Evolutionary conservation across 192 early-diverging fungal genomes (phyloP).

Genomic region (Linnemannia hyalina): DNA sequence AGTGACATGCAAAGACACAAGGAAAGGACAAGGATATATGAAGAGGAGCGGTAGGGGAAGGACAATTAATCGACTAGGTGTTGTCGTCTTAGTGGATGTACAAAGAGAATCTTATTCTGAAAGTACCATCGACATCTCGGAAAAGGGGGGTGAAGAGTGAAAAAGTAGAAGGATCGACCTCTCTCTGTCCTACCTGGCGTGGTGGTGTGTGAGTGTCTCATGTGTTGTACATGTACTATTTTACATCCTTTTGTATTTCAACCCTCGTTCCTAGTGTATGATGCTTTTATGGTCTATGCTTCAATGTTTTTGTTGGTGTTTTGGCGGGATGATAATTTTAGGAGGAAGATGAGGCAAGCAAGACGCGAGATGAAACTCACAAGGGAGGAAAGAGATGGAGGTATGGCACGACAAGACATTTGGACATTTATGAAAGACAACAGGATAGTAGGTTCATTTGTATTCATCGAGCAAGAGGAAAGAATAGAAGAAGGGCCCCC

Average conservation of each 20-base stretch:
- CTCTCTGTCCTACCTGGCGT: background rate
- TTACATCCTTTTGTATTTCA: background rate
- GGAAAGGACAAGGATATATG: background rate
- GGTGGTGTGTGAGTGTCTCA: background rate
- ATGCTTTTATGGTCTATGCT: background rate
- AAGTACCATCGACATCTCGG: background rate
- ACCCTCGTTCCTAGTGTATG: background rate
- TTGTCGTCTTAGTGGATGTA: background rate
- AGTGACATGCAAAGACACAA: background rate
- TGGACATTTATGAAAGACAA: background rate
- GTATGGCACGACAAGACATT: background rate
- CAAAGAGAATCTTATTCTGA: background rate
- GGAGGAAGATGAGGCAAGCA: background rate
- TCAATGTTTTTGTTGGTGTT: background rate
- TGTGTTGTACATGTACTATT: background rate
- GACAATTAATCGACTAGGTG: no score
- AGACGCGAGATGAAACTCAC: background rate
- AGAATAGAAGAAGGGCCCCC: no score
- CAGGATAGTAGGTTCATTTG: background rate
- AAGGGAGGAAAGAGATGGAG: background rate
- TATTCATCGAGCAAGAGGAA: no score
- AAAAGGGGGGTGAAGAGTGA: background rate
- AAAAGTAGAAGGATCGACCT: background rate
- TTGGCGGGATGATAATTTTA: slow-evolving; percentile 8
- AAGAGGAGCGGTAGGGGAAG: no score